Percentiles rank a stretch among this genome's conserved stretches.
These are phyloP conservation scores for Trichosporon coremiiforme DNA, from an alignment of 1,284 basidiomycete genomes.

Conservation along the genomic window DNA sequence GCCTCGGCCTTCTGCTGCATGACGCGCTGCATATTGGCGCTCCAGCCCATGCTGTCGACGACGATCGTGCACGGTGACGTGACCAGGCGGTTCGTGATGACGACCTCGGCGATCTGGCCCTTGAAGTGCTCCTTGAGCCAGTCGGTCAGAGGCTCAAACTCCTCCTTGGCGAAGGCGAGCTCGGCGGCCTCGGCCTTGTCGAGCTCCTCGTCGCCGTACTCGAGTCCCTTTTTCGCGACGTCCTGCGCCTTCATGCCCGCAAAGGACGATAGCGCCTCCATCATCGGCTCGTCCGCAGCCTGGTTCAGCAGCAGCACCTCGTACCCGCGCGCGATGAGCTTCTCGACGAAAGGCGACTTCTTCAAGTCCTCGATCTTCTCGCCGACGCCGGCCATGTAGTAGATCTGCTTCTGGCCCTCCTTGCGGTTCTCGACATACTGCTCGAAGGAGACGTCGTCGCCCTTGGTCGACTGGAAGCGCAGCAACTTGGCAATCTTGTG, in stretches of 20 bases:
- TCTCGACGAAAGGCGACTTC: slow-evolving; percentile 90
- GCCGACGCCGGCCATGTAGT: slow-evolving; percentile 68
- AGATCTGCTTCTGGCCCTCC: slow-evolving; percentile 78
- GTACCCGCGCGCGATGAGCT: slow-evolving; percentile 87
- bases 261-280: slow-evolving; percentile 62
- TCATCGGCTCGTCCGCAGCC: slow-evolving; percentile 84
- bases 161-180: slow-evolving; percentile 69
- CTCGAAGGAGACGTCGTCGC: slow-evolving; percentile 71
- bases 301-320: slow-evolving; percentile 85
- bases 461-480: slow-evolving; percentile 75
- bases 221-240: slow-evolving; percentile 86
- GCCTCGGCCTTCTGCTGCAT: slow-evolving; percentile 56
- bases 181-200: slow-evolving; percentile 80
- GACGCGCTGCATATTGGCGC: slow-evolving; percentile 71
- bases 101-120: slow-evolving; percentile 76
- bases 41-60: slow-evolving; percentile 76
- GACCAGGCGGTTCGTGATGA: slow-evolving; percentile 87
- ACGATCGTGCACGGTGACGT: slow-evolving; percentile 90
- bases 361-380: slow-evolving; percentile 69
- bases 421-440: slow-evolving; percentile 83
- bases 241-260: slow-evolving; percentile 86
- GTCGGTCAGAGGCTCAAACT: slow-evolving; percentile 87
- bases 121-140: slow-evolving; percentile 76
- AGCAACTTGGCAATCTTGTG: slow-evolving; percentile 73
- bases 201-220: slow-evolving; percentile 79